Evolutionary conservation across 306 rosid species (phyloP), one percentile per base, ranked within the genome.

Genomic region (Rosa lucieae): DNA sequence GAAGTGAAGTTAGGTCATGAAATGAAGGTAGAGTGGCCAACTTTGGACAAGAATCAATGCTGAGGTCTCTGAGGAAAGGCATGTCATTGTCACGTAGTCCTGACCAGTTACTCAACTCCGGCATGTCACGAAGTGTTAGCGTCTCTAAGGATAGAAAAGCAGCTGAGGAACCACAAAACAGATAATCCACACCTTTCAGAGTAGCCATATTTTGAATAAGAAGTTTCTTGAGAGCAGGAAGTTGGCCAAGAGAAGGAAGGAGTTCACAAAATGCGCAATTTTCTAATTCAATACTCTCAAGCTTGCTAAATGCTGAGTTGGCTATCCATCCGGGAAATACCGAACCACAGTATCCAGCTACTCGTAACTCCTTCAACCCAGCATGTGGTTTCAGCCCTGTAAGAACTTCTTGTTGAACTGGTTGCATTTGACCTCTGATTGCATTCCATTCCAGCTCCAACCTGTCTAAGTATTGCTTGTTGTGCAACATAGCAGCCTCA

Each of bases 371-470:
- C 63, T 69, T 83, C 32, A 75, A 39, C 12, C 40, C 23, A 10
- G 9, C 5, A 29, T 75, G 68, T 48, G 82, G 80, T 44, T 23
- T 4, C 52, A 79, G 78, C 20, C 63, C 65, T 6, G 70, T 46
- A 2, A 83, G 61, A 67, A 75, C 74, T 74, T 61, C 70, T 59
- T 65, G 71, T 7, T 56, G 52, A 7, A n/a, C 1, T 5, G 56
- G 69, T 35, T 13, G 69, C 69, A 32, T 15, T 29, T 18, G 35
- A 62, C 7, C 40, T 3, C 17, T 40, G 17, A 6, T 5, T 39
- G 6, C 79, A 65, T 77, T 65, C 82, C 85, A 82, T 46, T 82
- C 49, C 59, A 82, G 47, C 67, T 67, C 73, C 66, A 82, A 37
- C 65, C 43, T 63, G 18, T 82, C 67, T 72, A 82, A 11, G 71